A percentile compares a stretch with the other conserved stretches of the same genome.
Conservation (phyloP, 1,284 basidiomycete genomes). For the Boletus smithii region DNA sequence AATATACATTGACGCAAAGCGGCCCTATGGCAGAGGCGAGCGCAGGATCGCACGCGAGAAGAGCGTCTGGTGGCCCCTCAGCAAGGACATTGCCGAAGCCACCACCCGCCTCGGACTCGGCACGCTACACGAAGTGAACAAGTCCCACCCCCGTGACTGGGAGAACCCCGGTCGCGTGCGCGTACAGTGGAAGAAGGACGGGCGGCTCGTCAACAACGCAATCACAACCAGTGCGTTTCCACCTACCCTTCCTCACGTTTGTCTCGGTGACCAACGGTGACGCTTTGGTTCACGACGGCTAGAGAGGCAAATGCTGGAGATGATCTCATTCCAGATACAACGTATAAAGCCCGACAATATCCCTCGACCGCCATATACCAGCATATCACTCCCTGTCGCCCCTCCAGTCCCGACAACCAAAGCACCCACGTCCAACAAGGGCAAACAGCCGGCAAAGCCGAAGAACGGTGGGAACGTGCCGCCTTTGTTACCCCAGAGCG, state of each 20-base stretch:
- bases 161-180: slow-evolving; percentile 93
- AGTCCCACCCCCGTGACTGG: slow-evolving; percentile 93
- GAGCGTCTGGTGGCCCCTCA: slow-evolving; percentile 92
- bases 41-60: slow-evolving; percentile 79
- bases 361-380: slow-evolving; percentile 62
- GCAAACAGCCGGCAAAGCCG: slow-evolving; percentile 44
- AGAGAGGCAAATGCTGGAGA: slow-evolving; percentile 84
- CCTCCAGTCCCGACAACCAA: slow-evolving; percentile 26
- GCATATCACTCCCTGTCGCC: slow-evolving; percentile 18
- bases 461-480: slow-evolving; percentile 32
- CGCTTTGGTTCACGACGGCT: too few species aligned
- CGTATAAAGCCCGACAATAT: slow-evolving; percentile 66
- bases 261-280: too few species aligned
- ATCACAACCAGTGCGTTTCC: slow-evolving; percentile 75
- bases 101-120: slow-evolving; percentile 73
- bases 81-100: slow-evolving; percentile 87
- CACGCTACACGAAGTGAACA: slow-evolving; percentile 83
- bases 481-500: slow-evolving; percentile 25
- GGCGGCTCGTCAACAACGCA: slow-evolving; percentile 63
- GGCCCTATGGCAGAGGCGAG: slow-evolving; percentile 77
- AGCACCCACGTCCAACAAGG: slow-evolving; percentile 36
- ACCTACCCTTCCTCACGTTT: slow-evolving; percentile 3
- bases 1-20: slow-evolving; percentile 95
- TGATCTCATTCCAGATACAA: slow-evolving; percentile 75
- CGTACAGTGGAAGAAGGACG: slow-evolving; percentile 86